Conservation (phyloP, 768 basidiomycete species). For the Kwoniella mangroviensis region DNA sequence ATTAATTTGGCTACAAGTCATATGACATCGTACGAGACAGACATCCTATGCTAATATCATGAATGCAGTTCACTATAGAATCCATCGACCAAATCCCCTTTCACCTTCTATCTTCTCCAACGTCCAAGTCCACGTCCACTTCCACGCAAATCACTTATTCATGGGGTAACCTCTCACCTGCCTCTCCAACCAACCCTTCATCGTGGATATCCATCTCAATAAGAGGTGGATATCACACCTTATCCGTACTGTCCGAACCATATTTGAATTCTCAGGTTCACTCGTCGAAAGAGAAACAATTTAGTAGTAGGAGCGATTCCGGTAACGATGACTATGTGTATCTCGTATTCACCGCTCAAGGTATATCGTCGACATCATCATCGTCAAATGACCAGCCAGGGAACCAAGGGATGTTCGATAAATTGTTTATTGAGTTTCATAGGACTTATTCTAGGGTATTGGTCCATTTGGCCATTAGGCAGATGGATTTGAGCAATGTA, state of each 20-base stretch:
- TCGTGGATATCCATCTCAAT: neutral
- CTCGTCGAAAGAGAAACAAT: too few relatives aligned
- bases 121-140: too few relatives aligned
- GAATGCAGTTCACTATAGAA: slow-evolving; percentile 19
- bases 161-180: slow-evolving; percentile 9
- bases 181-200: neutral
- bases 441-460: slow-evolving; percentile 14
- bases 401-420: neutral
- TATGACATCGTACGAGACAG: too few relatives aligned
- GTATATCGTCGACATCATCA: neutral
- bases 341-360: slow-evolving; percentile 12
- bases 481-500: neutral
- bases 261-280: neutral
- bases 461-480: slow-evolving; percentile 5
- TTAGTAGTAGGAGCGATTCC: neutral
- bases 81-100: neutral
- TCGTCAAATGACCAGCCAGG: neutral
- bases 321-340: neutral
- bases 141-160: neutral
- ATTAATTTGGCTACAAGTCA: too few relatives aligned
- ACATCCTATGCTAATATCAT: too few relatives aligned
- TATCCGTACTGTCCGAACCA: neutral
- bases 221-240: slow-evolving; percentile 14
- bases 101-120: too few relatives aligned
- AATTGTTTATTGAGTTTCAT: slow-evolving; percentile 5